These are phyloP conservation scores for Fonsecaea pedrosoi DNA, from an alignment of 2,329 filamentous ascomycete species.

Conservation along the genomic window DNA sequence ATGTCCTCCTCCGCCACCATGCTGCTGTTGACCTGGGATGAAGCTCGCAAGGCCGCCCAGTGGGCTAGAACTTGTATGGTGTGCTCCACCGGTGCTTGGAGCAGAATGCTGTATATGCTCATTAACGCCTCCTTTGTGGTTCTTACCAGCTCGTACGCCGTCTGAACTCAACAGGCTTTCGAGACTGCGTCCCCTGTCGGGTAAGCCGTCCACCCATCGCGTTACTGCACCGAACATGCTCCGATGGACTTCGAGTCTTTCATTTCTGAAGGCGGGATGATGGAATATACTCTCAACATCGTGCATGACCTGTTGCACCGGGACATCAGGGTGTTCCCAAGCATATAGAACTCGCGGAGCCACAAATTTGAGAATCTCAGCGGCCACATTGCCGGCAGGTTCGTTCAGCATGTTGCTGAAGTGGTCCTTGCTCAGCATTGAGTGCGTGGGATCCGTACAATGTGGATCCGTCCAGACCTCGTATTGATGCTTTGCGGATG, in stretches of 20 bases:
- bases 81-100: not conserved
- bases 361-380: conserved; percentile 81
- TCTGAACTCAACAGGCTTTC: conserved; percentile 80
- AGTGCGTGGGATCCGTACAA: conserved; percentile 81
- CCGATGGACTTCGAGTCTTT: conserved; percentile 77
- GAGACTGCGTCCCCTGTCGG: conserved; percentile 70
- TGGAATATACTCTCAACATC: conserved; percentile 87
- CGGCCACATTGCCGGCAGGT: conserved; percentile 74
- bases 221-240: conserved; percentile 89
- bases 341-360: conserved; percentile 88
- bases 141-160: conserved; percentile 81
- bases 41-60: conserved; percentile 11
- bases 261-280: conserved; percentile 82
- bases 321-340: conserved; percentile 85
- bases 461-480: conserved; percentile 79
- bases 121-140: conserved; percentile 63
- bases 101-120: conserved; percentile 25
- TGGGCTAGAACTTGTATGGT: conserved; percentile 2
- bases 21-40: conserved; percentile 21
- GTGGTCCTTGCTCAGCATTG: conserved; percentile 83
- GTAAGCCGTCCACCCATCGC: conserved; percentile 75
- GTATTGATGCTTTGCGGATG: conserved; percentile 75
- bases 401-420: conserved; percentile 81
- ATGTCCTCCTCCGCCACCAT: conserved; percentile 12
- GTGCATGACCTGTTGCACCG: conserved; percentile 80